Evolutionary conservation across 1,284 basidiomycete species (phyloP), one percentile per base, ranked within the genome.

Genomic region (Pascua sp.): DNA sequence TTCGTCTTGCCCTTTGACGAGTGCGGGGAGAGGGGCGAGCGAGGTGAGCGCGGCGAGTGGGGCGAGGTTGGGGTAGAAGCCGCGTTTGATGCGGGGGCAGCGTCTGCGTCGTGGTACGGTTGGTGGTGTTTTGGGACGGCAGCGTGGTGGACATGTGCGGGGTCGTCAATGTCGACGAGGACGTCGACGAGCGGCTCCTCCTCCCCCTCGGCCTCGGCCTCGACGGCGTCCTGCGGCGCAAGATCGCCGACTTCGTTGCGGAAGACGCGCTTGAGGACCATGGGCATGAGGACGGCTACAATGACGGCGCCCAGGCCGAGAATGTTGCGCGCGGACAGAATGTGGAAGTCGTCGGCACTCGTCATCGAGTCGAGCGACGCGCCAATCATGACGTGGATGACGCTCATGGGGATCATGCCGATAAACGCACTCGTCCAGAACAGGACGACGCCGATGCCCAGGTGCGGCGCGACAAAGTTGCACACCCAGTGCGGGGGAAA

Each of bases 381-480:
- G 2, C 95, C 95, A 63, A 98, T 95, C 12, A 91, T 93, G 0
- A 90, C 92, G 73, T 98, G 95, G 68, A 98, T 98, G 61, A 95
- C 88, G 0, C 86, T 86, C 42, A 94, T 88, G 47, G 93, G 93
- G 53, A 93, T 84, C 65, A 97, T 91, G 1, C 94, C 95, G 39
- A 96, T 80, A 76, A 89, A 92, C 0, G 91, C 93, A 65, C 87
- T 89, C 51, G 85, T 78, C 93, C 93, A 98, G 77, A 98, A 98
- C 0, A 88, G 83, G 16, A 86, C 74, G 51, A 94, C 76, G 4
- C 84, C 82, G 63, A 98, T 95, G 17, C 92, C 91, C 13, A 98
- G 84, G 70, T 98, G 95, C 0, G 95, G 95, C 53, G 91, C 88
- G 13, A 97, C 80, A 55, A 97, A 83, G 77, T 98, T 98, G 66